These are phyloP conservation scores for Neocatenulostroma microsporum DNA, from an alignment of 2,329 filamentous ascomycete genomes.

Conservation along the genomic window DNA sequence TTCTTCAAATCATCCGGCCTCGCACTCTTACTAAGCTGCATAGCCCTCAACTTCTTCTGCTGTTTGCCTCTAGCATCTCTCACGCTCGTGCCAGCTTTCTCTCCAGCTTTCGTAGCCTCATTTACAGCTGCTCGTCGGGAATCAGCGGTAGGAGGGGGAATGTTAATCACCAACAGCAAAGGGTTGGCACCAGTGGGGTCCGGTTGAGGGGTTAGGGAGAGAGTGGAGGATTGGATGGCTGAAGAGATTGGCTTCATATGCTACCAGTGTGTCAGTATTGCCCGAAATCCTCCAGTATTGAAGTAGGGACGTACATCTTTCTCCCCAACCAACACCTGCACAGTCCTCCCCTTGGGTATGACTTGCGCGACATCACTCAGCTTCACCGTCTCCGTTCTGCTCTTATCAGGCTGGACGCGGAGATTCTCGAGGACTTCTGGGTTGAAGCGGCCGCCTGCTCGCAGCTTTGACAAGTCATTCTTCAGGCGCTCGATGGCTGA, in stretches of 20 bases:
- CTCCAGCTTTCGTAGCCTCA: slow-evolving; percentile 34
- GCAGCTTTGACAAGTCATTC: slow-evolving; percentile 54
- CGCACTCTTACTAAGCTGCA: slow-evolving; percentile 36
- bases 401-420: slow-evolving; percentile 51
- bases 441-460: slow-evolving; percentile 56
- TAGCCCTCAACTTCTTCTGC: slow-evolving; percentile 42
- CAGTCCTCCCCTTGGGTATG: slow-evolving; percentile 53
- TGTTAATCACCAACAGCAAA: slow-evolving; percentile 46
- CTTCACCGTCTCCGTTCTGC: slow-evolving; percentile 42
- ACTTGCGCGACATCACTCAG: slow-evolving; percentile 60
- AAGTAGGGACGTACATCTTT: slow-evolving; percentile 42
- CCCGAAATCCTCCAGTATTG: neutral
- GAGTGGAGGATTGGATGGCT: slow-evolving; percentile 45
- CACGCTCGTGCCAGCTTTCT: slow-evolving; percentile 35
- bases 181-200: slow-evolving; percentile 42
- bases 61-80: slow-evolving; percentile 40
- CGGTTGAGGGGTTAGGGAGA: slow-evolving; percentile 45
- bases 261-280: too few species aligned
- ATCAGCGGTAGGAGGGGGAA: slow-evolving; percentile 52
- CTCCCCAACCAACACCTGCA: slow-evolving; percentile 58
- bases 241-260: slow-evolving; percentile 48
- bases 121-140: slow-evolving; percentile 29
- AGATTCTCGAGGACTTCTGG: slow-evolving; percentile 54
- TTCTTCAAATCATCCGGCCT: slow-evolving; percentile 45
- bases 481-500: slow-evolving; percentile 50